Conservation (phyloP, 2,329 filamentous ascomycete species). For the Claviceps africana region DNA sequence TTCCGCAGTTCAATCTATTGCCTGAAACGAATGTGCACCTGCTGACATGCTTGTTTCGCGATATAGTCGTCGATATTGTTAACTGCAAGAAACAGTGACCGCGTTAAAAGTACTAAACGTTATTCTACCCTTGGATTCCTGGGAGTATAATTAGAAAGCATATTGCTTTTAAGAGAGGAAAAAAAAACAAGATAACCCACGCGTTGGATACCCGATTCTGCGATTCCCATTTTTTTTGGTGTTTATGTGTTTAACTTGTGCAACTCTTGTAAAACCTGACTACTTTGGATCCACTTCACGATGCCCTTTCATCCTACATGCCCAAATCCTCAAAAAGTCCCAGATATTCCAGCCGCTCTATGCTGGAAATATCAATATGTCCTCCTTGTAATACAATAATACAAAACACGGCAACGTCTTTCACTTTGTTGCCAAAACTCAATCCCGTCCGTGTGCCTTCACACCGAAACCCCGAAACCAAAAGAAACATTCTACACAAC, state of each 20-base stretch:
- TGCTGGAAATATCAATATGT: conserved; percentile 11
- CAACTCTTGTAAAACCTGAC: background rate
- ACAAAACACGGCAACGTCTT: conserved; percentile 11
- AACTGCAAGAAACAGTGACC: conserved; percentile 37
- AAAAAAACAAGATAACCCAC: background rate
- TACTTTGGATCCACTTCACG: background rate
- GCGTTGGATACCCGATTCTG: conserved; percentile 1
- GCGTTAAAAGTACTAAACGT: background rate
- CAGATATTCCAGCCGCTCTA: conserved; percentile 16
- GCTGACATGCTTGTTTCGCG: background rate
- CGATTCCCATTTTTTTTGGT: background rate
- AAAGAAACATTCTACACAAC: conserved; percentile 27
- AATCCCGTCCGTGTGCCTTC: background rate
- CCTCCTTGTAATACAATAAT: conserved; percentile 14
- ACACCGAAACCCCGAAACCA: background rate
- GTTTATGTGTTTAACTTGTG: background rate
- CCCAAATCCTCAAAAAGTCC: background rate
- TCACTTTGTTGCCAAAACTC: conserved; percentile 1
- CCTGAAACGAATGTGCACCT: background rate
- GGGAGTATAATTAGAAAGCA: background rate
- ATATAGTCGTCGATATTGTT: conserved; percentile 43
- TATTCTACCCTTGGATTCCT: background rate
- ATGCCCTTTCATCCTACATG: background rate
- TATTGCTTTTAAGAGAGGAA: background rate
- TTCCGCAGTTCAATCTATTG: background rate